Evolutionary conservation across 75 land plant species (phyloP).

Genomic region (Pseudotsuga menziesii): DNA sequence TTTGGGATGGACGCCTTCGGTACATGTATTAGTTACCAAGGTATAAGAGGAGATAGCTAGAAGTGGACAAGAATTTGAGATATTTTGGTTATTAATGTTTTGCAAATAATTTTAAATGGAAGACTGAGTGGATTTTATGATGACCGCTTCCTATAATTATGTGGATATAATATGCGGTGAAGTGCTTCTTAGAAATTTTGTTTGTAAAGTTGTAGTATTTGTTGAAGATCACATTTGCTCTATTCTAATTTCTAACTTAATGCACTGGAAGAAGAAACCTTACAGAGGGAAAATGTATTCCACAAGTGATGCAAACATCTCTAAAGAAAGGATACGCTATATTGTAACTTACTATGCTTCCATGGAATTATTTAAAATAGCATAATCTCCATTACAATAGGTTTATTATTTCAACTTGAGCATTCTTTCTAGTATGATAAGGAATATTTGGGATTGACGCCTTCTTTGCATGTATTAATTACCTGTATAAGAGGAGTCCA

Average conservation of each 20-base stretch:
- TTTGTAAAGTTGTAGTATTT: background rate
- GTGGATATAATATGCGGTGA: background rate
- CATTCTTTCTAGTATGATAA: background rate
- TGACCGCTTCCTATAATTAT: background rate
- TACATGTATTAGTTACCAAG: background rate
- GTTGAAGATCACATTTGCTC: background rate
- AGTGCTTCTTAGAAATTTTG: background rate
- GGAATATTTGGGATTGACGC: background rate
- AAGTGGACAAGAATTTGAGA: no score
- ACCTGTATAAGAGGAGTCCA: no score
- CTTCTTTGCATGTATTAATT: background rate
- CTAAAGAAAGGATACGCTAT: no score
- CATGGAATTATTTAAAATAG: background rate
- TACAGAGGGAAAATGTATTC: background rate
- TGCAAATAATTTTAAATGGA: background rate
- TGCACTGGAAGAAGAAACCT: background rate
- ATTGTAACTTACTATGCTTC: background rate
- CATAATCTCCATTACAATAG: background rate
- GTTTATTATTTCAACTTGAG: background rate
- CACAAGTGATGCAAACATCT: no score
- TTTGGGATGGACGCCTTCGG: background rate
- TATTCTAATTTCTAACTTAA: background rate
- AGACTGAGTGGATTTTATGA: background rate
- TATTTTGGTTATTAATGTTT: background rate
- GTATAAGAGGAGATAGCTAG: no score